phyloP scores from a whole-genome alignment of 306 rosid genomes.

The Citrullus mucosospermus region DNA sequence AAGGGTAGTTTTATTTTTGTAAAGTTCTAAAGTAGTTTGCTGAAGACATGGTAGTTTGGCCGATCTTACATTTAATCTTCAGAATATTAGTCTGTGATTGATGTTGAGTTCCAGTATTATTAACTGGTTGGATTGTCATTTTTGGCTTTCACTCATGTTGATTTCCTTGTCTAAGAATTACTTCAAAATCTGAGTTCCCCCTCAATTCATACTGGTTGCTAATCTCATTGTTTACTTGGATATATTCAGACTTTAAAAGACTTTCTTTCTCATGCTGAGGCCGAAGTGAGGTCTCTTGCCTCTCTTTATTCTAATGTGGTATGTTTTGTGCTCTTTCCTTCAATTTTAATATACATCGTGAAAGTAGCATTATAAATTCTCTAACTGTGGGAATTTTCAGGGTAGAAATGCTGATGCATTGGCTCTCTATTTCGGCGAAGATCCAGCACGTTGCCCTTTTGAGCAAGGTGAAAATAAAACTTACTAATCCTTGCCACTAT shows the following conservation, averaged over 20 bases:
- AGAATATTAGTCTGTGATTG: neutral
- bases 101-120: neutral
- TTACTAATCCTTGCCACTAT: neutral
- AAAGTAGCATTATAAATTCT: neutral
- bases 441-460: slow-evolving; percentile 16
- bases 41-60: neutral
- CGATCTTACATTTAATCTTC: neutral
- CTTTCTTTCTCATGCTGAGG: slow-evolving; percentile 13
- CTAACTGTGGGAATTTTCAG: neutral
- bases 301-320: slow-evolving; percentile 17
- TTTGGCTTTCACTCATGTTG: neutral
- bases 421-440: slow-evolving; percentile 15
- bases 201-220: neutral
- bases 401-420: slow-evolving; percentile 18
- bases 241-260: slow-evolving; percentile 11
- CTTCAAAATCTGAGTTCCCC: neutral
- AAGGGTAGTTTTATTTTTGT: neutral
- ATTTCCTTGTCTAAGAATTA: neutral
- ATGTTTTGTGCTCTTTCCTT: neutral
- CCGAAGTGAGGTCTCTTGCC: slow-evolving; percentile 12
- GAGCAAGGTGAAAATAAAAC: slow-evolving; percentile 9
- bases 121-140: neutral
- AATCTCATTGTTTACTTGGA: neutral
- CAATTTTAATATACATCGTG: neutral
- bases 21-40: neutral